These are phyloP conservation scores for Laetiporus sulphureus DNA, from an alignment of 1,284 basidiomycete genomes.

Conservation along the genomic window DNA sequence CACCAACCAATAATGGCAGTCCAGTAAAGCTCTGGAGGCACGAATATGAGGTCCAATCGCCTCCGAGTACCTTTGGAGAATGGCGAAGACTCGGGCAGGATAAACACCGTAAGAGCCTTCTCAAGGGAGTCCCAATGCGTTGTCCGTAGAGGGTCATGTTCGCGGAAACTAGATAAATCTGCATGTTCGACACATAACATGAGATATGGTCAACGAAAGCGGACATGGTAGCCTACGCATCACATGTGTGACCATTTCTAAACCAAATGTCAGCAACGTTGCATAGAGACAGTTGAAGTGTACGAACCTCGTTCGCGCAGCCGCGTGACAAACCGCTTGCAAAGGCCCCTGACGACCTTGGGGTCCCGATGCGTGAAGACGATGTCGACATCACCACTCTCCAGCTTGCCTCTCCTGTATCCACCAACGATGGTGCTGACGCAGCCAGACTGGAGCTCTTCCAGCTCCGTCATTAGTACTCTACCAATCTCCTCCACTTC, in stretches of 20 bases:
- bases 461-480: constrained; percentile 52
- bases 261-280: not conserved
- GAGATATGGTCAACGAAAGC: not conserved
- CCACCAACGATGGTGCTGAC: constrained; percentile 66
- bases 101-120: constrained; percentile 65
- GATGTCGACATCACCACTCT: constrained; percentile 76
- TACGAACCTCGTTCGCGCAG: constrained; percentile 39
- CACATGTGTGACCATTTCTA: constrained; percentile 60
- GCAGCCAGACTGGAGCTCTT: constrained; percentile 50
- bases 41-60: constrained; percentile 72
- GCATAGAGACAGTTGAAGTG: not conserved
- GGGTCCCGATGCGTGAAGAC: constrained; percentile 63
- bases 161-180: constrained; percentile 54
- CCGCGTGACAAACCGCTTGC: constrained; percentile 16
- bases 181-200: not conserved
- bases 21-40: constrained; percentile 64
- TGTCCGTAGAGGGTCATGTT: constrained; percentile 45
- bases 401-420: constrained; percentile 67
- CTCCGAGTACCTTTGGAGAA: constrained; percentile 36
- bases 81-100: constrained; percentile 35
- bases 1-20: constrained; percentile 76
- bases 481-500: constrained; percentile 65
- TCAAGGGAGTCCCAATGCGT: constrained; percentile 61
- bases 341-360: constrained; percentile 42
- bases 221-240: constrained; percentile 39